A percentile compares a stretch with the other conserved stretches of the same genome.
Evolutionary conservation across 106 monocot species (phyloP).

Genomic region (Amphibolis antarctica): DNA sequence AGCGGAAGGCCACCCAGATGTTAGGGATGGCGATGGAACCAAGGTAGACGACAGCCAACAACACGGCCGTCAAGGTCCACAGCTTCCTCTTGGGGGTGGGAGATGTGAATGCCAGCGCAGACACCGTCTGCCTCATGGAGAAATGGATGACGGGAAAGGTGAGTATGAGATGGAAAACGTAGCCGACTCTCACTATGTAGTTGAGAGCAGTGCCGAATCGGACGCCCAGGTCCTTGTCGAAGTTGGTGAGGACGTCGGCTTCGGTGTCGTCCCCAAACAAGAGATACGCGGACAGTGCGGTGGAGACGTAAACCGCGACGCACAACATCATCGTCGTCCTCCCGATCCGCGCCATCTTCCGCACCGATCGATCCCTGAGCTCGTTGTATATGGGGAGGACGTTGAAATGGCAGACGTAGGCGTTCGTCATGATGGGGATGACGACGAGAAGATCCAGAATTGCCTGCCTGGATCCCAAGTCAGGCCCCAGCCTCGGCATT

Average conservation of each 20-base stretch:
- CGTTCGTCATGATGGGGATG: slow-evolving; percentile 61
- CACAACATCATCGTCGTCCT: slow-evolving; percentile 7
- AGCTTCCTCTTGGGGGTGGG: slow-evolving; percentile 25
- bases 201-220: slow-evolving; percentile 5
- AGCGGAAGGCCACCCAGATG: slow-evolving; percentile 90
- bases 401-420: slow-evolving; percentile 40
- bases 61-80: slow-evolving; percentile 39
- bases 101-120: slow-evolving; percentile 36
- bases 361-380: background rate
- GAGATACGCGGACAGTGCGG: slow-evolving; percentile 8
- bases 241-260: slow-evolving; percentile 8
- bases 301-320: slow-evolving; percentile 4
- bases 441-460: slow-evolving; percentile 47
- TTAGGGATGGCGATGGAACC: slow-evolving; percentile 70
- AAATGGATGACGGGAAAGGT: slow-evolving; percentile 86
- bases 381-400: slow-evolving; percentile 15
- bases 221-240: slow-evolving; percentile 8
- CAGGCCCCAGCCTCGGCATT: slow-evolving; percentile 49
- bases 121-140: slow-evolving; percentile 66
- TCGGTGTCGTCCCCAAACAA: slow-evolving; percentile 10
- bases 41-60: slow-evolving; percentile 49
- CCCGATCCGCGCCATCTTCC: slow-evolving; percentile 12
- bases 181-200: slow-evolving; percentile 65
- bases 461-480: slow-evolving; percentile 36
- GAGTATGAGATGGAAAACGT: slow-evolving; percentile 72